phyloP scores from a whole-genome alignment of 768 basidiomycete genomes.

The Boletales sp. region DNA sequence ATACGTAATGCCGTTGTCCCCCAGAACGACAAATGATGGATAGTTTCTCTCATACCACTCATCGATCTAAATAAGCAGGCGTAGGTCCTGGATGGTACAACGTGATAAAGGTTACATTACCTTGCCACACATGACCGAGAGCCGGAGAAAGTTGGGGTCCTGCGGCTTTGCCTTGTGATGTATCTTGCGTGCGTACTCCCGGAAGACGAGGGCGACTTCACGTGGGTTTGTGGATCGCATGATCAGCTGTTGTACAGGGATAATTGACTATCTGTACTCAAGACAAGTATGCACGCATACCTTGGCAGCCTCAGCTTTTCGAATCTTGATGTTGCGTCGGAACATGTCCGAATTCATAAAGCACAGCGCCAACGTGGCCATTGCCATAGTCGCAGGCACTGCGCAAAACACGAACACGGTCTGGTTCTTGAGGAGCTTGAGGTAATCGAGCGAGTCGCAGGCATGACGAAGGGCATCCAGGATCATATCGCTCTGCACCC shows the following conservation, averaged over 20 bases:
- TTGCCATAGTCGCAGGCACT: constrained; percentile 92
- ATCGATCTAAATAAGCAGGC: constrained; percentile 60
- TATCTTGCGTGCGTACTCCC: constrained; percentile 74
- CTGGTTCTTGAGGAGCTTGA: constrained; percentile 83
- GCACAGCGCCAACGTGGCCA: constrained; percentile 87
- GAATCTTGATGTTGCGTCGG: constrained; percentile 88
- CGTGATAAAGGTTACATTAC: constrained; percentile 35
- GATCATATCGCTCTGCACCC: constrained; percentile 86
- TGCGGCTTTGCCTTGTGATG: constrained; percentile 74
- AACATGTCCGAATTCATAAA: constrained; percentile 93
- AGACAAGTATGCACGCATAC: constrained; percentile 39
- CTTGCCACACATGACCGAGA: constrained; percentile 83
- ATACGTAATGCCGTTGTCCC: constrained; percentile 29
- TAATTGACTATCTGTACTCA: not conserved
- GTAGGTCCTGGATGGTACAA: constrained; percentile 7
- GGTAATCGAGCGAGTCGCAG: constrained; percentile 85
- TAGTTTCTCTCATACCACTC: constrained; percentile 93
- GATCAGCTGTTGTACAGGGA: constrained; percentile 59
- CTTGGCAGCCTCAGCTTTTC: constrained; percentile 83
- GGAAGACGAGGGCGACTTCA: constrained; percentile 88
- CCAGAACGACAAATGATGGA: constrained; percentile 73
- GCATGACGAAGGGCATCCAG: constrained; percentile 84
- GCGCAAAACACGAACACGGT: constrained; percentile 95
- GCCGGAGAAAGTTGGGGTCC: constrained; percentile 82
- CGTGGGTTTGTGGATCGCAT: constrained; percentile 89